Conservation (phyloP, 2,329 filamentous ascomycete species). For the Lachnellula subtilissima region DNA sequence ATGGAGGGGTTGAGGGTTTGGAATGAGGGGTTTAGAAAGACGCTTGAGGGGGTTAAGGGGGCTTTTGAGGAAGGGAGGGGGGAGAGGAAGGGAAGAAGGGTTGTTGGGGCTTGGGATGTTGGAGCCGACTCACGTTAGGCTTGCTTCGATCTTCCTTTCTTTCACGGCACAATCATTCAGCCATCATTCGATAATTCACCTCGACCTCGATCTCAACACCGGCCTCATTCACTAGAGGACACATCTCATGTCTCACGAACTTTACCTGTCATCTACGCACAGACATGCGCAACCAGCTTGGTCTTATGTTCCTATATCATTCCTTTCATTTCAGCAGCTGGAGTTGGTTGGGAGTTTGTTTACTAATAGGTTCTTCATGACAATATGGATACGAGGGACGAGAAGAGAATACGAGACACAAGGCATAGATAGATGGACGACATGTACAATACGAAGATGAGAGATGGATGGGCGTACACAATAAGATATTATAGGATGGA, state of each 20-base stretch:
- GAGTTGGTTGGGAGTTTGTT: not conserved
- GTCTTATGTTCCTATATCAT: not conserved
- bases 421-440: not conserved
- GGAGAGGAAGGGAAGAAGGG: not conserved
- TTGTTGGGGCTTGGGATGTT: not conserved
- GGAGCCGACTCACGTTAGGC: too few relatives aligned
- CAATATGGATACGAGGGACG: not conserved
- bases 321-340: not conserved
- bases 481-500: not conserved
- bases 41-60: not conserved
- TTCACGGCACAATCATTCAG: too few relatives aligned
- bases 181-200: too few relatives aligned
- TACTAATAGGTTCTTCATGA: not conserved
- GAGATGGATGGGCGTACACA: not conserved
- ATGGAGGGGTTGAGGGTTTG: not conserved
- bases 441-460: not conserved
- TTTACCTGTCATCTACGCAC: not conserved
- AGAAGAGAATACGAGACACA: not conserved
- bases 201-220: too few relatives aligned
- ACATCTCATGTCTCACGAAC: not conserved
- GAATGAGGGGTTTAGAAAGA: not conserved
- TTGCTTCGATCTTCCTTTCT: too few relatives aligned
- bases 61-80: not conserved
- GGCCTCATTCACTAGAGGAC: too few relatives aligned
- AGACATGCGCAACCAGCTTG: not conserved